Evolutionary conservation across 192 early-diverging fungal species (phyloP).

Genomic region (Helicostylum pulchrum): DNA sequence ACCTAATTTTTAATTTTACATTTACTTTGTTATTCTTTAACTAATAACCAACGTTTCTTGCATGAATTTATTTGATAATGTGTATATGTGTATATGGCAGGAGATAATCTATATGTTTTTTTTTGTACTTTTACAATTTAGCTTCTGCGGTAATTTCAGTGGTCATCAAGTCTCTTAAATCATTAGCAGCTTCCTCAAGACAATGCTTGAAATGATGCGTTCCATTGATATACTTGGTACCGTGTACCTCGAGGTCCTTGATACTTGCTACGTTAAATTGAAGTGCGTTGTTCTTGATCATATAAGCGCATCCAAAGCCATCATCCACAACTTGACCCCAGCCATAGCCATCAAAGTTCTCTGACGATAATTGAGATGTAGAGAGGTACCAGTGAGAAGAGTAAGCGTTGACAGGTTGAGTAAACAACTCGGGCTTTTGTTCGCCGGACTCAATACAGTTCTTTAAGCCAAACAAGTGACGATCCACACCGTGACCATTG

Average conservation of each 20-base stretch:
- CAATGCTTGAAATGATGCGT: slow-evolving; percentile 69
- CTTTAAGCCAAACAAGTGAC: slow-evolving; percentile 81
- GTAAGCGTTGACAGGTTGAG: slow-evolving; percentile 75
- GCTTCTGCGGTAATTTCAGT: slow-evolving; percentile 54
- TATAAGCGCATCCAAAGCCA: slow-evolving; percentile 91
- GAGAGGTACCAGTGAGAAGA: slow-evolving; percentile 85
- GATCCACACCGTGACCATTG: slow-evolving; percentile 85
- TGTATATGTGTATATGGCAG: background rate
- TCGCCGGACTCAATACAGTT: slow-evolving; percentile 71
- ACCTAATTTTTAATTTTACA: too few relatives aligned
- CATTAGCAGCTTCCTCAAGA: slow-evolving; percentile 82
- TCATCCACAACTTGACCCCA: slow-evolving; percentile 83
- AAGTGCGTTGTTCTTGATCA: slow-evolving; percentile 80
- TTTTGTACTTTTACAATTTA: slow-evolving; percentile 46
- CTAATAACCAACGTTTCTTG: too few relatives aligned
- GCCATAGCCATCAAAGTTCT: slow-evolving; percentile 91
- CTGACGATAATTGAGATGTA: slow-evolving; percentile 87
- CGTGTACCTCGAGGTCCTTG: slow-evolving; percentile 52
- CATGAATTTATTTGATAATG: too few relatives aligned
- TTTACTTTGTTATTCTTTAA: too few relatives aligned
- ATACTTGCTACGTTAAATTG: slow-evolving; percentile 85
- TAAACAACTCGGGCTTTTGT: slow-evolving; percentile 78
- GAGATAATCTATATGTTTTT: background rate
- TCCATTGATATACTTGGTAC: slow-evolving; percentile 49
- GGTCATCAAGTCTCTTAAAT: slow-evolving; percentile 74